Evolutionary conservation across 2,329 filamentous ascomycete species (phyloP).

Genomic region (Pseudocercospora cruenta): DNA sequence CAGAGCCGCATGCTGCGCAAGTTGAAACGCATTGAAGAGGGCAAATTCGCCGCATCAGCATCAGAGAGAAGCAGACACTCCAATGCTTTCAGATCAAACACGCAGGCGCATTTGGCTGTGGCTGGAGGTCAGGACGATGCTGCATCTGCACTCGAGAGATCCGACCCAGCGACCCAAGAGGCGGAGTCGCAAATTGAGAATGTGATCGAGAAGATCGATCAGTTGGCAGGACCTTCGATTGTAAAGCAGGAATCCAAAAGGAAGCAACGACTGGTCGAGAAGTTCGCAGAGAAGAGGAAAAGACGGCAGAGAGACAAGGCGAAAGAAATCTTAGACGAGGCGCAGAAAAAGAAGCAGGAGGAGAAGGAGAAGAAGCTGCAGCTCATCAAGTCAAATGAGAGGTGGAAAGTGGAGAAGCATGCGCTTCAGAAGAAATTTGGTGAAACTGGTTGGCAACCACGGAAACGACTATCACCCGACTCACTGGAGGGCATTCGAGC

Average conservation of each 20-base stretch:
- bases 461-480: constrained; percentile 87
- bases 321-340: constrained; percentile 1
- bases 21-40: constrained; percentile 26
- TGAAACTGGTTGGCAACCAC: constrained; percentile 74
- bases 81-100: not conserved
- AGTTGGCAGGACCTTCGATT: constrained; percentile 22
- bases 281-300: constrained; percentile 17
- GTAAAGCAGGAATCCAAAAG: constrained; percentile 10
- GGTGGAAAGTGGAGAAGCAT: constrained; percentile 77
- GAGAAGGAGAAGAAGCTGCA: constrained; percentile 9
- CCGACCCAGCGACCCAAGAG: not conserved
- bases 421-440: constrained; percentile 78
- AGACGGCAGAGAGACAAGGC: not conserved
- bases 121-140: not conserved
- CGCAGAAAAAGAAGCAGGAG: constrained; percentile 14
- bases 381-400: constrained; percentile 41
- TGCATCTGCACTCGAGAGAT: not conserved
- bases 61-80: not conserved
- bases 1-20: constrained; percentile 21
- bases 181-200: constrained; percentile 14
- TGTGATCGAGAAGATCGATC: constrained; percentile 30
- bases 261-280: constrained; percentile 10
- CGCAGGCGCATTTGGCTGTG: not conserved
- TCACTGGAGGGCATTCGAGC: constrained; percentile 87
- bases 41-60: constrained; percentile 11